These are phyloP conservation scores for Phoma herbarum DNA, from an alignment of 2,329 filamentous ascomycete genomes.

Conservation along the genomic window DNA sequence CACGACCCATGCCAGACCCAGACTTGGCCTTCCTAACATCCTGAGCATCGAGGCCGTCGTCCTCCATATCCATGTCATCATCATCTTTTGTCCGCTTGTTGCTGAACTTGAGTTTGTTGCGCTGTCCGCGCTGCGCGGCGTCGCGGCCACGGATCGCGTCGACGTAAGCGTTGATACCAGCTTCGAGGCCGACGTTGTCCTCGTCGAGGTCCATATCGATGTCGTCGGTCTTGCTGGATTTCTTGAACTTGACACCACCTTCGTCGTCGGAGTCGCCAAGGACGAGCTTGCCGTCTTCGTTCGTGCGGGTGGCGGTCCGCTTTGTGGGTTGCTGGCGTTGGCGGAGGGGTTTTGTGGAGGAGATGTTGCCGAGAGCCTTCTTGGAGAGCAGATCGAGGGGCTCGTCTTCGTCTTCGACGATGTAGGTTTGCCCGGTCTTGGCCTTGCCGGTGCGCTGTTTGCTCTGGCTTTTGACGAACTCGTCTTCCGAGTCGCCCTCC, in stretches of 20 bases:
- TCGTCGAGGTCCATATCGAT: constrained; percentile 69
- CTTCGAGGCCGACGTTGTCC: constrained; percentile 54
- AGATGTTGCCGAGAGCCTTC: constrained; percentile 89
- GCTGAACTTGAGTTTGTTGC: constrained; percentile 68
- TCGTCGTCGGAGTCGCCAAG: constrained; percentile 66
- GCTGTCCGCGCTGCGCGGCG: constrained; percentile 65
- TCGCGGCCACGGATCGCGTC: constrained; percentile 68
- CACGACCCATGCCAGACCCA: constrained; percentile 42
- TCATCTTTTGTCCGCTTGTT: constrained; percentile 57
- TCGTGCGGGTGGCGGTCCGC: constrained; percentile 57
- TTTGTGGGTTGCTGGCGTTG: constrained; percentile 61
- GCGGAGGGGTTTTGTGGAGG: constrained; percentile 82
- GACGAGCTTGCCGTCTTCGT: constrained; percentile 83
- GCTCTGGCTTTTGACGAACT: constrained; percentile 47
- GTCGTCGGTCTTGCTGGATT: constrained; percentile 51
- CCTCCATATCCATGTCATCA: constrained; percentile 59
- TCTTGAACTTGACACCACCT: constrained; percentile 33
- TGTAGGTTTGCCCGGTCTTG: constrained; percentile 73
- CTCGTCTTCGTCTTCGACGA: constrained; percentile 93
- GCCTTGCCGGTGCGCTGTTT: constrained; percentile 46
- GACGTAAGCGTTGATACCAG: constrained; percentile 68
- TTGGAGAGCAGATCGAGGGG: constrained; percentile 93
- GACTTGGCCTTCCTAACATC: constrained; percentile 50
- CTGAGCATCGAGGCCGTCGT: constrained; percentile 49
- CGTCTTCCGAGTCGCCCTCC: constrained; percentile 54